phyloP scores from a whole-genome alignment of 176 grass and related monocot species.

The Hordeum vulgare region MorexV3_pseudomolecules_assembly NC_058518.1:390046973-390047472 shows the following conservation, averaged over 20 bases:
- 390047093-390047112: neutral
- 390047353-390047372: conserved; percentile 97
- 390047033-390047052: conserved; percentile 64
- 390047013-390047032: conserved; percentile 91
- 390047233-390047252: neutral
- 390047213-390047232: neutral
- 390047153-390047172: too few species aligned
- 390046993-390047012: conserved; percentile 35
- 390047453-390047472: conserved; percentile 24
- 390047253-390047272: neutral
- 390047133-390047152: neutral
- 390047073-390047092: conserved; percentile 64
- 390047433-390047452: conserved; percentile 76
- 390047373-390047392: conserved; percentile 69
- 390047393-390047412: conserved; percentile 89
- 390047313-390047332: conserved; percentile 35
- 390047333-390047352: conserved; percentile 81
- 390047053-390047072: conserved; percentile 78
- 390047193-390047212: neutral
- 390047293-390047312: neutral
- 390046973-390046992: neutral
- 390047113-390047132: neutral
- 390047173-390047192: neutral
- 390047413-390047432: conserved; percentile 90
- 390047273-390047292: neutral